Evolutionary conservation across 768 basidiomycete species (phyloP), one percentile per base, ranked within the genome.

Genomic region (Galerina marginata): DNA sequence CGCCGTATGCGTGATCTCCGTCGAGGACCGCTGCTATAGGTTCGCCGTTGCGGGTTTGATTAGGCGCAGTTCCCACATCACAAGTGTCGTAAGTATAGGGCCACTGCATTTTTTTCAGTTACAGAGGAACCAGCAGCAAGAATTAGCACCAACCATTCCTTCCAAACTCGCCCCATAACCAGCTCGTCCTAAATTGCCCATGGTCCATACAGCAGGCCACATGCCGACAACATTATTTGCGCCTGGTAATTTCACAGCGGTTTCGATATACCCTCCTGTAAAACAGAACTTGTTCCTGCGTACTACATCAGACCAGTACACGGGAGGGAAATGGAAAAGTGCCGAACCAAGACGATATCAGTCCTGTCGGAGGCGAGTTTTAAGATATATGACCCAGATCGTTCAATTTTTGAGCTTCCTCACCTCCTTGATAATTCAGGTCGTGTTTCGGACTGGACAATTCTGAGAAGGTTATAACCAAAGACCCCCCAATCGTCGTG

Each of bases 221-320:
- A 83, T 72, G 55, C 85, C 87, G 16, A 84, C 76, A 25, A 93
- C 78, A 66, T 87, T 85, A 65, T 83, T 86, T 20, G 81, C 76
- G 6, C 90, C 90, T n/a, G 91, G 91, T 15, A 92, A 78, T n/a
- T 81, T 79, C 12, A 91, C 86, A 11, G 75, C 80, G 1, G 80
- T 72, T 68, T 92, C 90, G 54, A 93, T 82, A 58, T 89, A 85
- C 29, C 93, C 93, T 23, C 90, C 91, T 11, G 91, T 91, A 74
- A 94, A 95, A 72, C 92, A 96, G 61, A 96, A 90, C 74, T 95
- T 93, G 74, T 95, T 95, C 91, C 86, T 86, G 60, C 11, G 33
- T 38, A 43, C n/a, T 23, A 11, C 16, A 14, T 52, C 38, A 53
- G 39, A n/a, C 25, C 29, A 12, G 6, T 53, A 26, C 15, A 38